These are phyloP conservation scores for Aspergillus olivimuriae DNA, from an alignment of 495 filamentous ascomycete species.

Conservation along the genomic window DNA sequence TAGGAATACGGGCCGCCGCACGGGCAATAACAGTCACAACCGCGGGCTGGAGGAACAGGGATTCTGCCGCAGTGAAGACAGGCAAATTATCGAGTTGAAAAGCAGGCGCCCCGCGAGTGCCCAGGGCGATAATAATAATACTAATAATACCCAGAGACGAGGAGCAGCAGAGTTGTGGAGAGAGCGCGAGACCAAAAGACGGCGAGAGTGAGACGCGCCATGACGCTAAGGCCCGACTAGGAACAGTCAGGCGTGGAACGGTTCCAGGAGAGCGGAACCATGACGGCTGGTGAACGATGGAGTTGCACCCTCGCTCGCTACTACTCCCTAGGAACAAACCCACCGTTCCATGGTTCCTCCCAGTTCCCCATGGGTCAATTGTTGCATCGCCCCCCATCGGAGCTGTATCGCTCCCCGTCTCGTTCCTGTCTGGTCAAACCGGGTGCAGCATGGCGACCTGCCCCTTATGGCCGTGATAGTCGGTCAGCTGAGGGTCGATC, in stretches of 20 bases:
- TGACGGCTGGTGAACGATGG: neutral
- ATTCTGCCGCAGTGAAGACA: neutral
- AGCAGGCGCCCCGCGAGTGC: neutral
- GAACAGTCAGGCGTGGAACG: slow-evolving; percentile 1
- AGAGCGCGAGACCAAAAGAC: neutral
- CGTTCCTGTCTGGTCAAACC: too few species aligned
- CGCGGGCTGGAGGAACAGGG: too few species aligned
- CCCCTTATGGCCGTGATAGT: neutral
- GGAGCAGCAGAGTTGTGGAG: neutral
- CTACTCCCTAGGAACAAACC: too few species aligned
- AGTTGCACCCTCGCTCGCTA: too few species aligned
- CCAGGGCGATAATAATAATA: neutral
- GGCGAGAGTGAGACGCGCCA: neutral
- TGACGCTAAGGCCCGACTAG: neutral
- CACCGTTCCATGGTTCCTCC: neutral
- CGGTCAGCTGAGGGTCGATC: slow-evolving; percentile 7
- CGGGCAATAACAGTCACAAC: too few species aligned
- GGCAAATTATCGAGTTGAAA: neutral
- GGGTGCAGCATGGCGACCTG: too few species aligned
- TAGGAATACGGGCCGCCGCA: neutral
- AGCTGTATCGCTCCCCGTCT: too few species aligned
- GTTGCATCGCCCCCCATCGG: too few species aligned
- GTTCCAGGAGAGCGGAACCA: slow-evolving; percentile 5
- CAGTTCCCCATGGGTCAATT: too few species aligned
- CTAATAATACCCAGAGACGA: neutral